Evolutionary conservation across 306 rosid species (phyloP).

Genomic region (Rubus parviflorus): DNA sequence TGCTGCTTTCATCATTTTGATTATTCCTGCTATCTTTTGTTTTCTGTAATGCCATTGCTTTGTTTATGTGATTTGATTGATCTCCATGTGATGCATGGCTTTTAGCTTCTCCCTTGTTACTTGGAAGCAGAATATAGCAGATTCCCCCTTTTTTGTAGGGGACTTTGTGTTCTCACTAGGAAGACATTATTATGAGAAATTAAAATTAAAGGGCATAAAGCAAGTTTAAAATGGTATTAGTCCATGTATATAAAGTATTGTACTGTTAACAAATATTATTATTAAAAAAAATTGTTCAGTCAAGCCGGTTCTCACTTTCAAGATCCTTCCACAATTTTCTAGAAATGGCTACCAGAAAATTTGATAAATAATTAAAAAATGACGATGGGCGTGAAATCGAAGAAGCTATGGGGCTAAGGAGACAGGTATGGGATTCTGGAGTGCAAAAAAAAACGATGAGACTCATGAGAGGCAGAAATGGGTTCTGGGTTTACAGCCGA

Average conservation of each 20-base stretch:
- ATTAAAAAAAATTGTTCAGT: neutral
- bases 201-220: neutral
- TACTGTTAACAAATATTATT: neutral
- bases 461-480: too few species aligned
- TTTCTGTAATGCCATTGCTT: conserved; percentile 22
- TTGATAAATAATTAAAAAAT: too few species aligned
- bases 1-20: conserved; percentile 21
- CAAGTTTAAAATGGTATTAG: too few species aligned
- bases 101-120: conserved; percentile 8
- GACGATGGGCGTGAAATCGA: too few species aligned
- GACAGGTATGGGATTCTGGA: too few species aligned
- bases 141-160: conserved; percentile 4
- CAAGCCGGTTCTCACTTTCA: neutral
- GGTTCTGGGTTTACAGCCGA: too few species aligned
- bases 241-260: too few species aligned
- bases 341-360: neutral
- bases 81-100: conserved; percentile 35
- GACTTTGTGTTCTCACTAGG: conserved; percentile 22
- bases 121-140: conserved; percentile 28
- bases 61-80: conserved; percentile 14
- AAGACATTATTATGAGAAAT: conserved; percentile 7
- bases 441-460: too few species aligned
- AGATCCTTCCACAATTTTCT: neutral
- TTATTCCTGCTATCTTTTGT: conserved; percentile 28
- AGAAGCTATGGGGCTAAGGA: too few species aligned